Conservation (phyloP, 495 filamentous ascomycete species). For the Penicillium desertorum region DNA sequence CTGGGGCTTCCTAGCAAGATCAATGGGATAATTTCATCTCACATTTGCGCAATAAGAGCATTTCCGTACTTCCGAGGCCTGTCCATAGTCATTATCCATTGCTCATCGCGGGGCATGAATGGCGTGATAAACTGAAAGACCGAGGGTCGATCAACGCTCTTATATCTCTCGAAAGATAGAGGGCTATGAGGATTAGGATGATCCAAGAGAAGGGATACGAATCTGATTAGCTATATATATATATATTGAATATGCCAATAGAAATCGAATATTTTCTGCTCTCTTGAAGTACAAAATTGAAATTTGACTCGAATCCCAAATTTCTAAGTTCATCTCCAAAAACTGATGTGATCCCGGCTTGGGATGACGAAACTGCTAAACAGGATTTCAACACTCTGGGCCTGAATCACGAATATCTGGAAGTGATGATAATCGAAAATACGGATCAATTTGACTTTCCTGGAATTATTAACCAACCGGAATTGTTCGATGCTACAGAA, state of each 20-base stretch:
- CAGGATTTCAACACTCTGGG: slow-evolving; percentile 1
- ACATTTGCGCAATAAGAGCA: slow-evolving; percentile 11
- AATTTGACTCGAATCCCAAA: neutral
- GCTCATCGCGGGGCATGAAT: slow-evolving; percentile 43
- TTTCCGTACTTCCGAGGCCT: slow-evolving; percentile 10
- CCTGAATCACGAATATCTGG: slow-evolving; percentile 5
- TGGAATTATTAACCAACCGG: neutral
- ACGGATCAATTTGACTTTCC: neutral
- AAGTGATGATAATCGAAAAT: too few relatives aligned
- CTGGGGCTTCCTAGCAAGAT: neutral
- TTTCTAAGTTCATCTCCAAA: slow-evolving; percentile 3
- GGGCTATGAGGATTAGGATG: neutral
- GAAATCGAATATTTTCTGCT: neutral
- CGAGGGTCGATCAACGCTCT: neutral
- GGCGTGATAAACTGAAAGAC: slow-evolving; percentile 31
- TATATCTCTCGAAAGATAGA: neutral
- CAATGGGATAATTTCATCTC: slow-evolving; percentile 13
- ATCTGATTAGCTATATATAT: neutral
- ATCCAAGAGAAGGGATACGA: neutral
- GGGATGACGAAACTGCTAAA: slow-evolving; percentile 25
- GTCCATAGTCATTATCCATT: slow-evolving; percentile 19
- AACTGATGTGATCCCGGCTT: slow-evolving; percentile 29
- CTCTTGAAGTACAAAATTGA: neutral
- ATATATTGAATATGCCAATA: neutral
- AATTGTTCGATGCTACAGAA: neutral